Conservation (phyloP, 768 basidiomycete genomes). For the Xerocomus spinulosus region DNA sequence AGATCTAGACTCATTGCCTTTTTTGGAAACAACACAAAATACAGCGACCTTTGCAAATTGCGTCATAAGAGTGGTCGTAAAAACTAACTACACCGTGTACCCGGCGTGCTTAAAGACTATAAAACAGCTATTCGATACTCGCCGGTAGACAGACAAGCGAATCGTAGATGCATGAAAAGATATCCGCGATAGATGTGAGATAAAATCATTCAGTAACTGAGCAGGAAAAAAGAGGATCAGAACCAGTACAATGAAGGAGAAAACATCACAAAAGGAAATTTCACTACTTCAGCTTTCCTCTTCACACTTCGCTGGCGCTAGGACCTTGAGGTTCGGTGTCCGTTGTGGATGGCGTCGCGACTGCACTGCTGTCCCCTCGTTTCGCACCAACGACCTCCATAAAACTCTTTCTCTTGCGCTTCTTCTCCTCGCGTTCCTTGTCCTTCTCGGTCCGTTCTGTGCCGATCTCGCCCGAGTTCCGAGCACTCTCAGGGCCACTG, state of each 20-base stretch:
- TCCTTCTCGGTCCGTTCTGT: conserved; percentile 46
- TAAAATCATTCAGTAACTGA: conserved; percentile 7
- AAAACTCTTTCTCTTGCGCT: conserved; percentile 59
- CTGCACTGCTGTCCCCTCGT: conserved; percentile 22
- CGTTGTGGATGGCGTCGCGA: conserved; percentile 35
- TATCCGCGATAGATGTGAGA: conserved; percentile 14
- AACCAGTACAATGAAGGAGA: conserved; percentile 6
- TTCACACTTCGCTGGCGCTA: conserved; percentile 12
- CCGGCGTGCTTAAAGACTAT: conserved; percentile 10
- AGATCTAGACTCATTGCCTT: conserved; percentile 24
- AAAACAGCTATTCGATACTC: conserved; percentile 19
- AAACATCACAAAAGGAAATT: conserved; percentile 9
- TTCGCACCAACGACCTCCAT: conserved; percentile 36
- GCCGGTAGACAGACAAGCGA: not conserved
- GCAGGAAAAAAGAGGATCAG: conserved; percentile 1
- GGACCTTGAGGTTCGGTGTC: conserved; percentile 13
- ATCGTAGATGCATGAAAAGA: conserved; percentile 13
- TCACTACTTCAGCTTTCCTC: not conserved
- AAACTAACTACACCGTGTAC: conserved; percentile 18
- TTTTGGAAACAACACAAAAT: conserved; percentile 2
- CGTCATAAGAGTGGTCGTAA: conserved; percentile 20
- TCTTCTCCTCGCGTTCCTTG: conserved; percentile 53
- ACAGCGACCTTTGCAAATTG: conserved; percentile 10
- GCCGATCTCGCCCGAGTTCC: conserved; percentile 47
- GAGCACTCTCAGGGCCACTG: conserved; percentile 39